Evolutionary conservation across 139 green algal genomes (phyloP).

Genomic region (Closterium sp.): DNA sequence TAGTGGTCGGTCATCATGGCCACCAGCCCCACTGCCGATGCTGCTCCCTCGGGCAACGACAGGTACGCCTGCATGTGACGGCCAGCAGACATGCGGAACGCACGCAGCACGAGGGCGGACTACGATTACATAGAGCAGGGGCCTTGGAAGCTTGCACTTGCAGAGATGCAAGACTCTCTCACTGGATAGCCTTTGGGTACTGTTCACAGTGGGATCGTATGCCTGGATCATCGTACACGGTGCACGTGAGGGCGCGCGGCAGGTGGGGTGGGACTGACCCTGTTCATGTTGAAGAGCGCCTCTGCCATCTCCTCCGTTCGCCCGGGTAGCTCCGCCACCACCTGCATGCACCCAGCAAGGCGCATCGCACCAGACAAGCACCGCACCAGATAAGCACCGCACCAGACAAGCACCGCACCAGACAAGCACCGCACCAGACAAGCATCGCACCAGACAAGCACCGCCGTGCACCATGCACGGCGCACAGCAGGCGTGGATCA

Average conservation of each 20-base stretch:
- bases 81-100: too few species aligned
- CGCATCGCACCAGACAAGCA: too few species aligned
- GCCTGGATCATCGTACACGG: too few species aligned
- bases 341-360: neutral
- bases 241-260: too few species aligned
- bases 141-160: neutral
- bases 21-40: constrained; percentile 24
- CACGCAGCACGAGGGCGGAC: neutral
- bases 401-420: too few species aligned
- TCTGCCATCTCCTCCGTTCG: constrained; percentile 38
- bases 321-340: constrained; percentile 4
- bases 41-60: constrained; percentile 36
- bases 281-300: constrained; percentile 41
- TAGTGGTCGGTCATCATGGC: constrained; percentile 50
- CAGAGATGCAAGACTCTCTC: neutral
- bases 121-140: neutral
- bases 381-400: too few species aligned
- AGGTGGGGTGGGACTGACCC: neutral
- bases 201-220: neutral
- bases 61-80: constrained; percentile 31
- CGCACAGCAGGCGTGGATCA: too few species aligned
- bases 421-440: too few species aligned
- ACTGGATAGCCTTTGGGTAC: too few species aligned
- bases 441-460: too few species aligned
- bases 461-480: too few species aligned